Evolutionary conservation across 768 basidiomycete species (phyloP), one percentile per base, ranked within the genome.

Genomic region (Paxillus involutus): DNA sequence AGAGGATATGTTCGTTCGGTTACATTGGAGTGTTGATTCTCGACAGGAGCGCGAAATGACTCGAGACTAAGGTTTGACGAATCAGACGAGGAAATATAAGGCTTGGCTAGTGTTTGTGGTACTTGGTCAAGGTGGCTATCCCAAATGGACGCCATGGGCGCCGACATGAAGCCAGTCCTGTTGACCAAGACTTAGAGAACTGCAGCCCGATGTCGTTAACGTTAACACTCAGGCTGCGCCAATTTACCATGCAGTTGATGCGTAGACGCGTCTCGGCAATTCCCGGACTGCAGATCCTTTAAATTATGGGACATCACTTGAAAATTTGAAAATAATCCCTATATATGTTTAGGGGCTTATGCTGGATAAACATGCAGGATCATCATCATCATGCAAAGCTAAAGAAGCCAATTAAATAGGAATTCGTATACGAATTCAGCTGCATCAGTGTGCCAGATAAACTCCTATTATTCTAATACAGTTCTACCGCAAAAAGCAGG

Each of bases 81-180:
- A 50, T 44, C 13, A 35, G 52, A 17, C 0, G 55, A 52, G 19
- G 37, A 39, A 43, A 35, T 52, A 14, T 35, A 35, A 35, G 36
- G 29, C 35, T 49, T 24, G n/a, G 16, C n/a, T 33, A 13, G 47
- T 17, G 12, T 37, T 55, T 55, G 50, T 12, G 43, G 60, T 8
- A 47, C 39, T 26, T 52, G 51, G 53, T 54, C 44, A 44, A 48
- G 59, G 47, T 29, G 57, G 16, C 52, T 47, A 14, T 66, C 60
- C 65, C 60, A 63, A 29, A 43, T 50, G 4, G 63, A 52, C 19
- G 37, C 42, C 8, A 53, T 53, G 32, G 52, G 54, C 39, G 61
- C 47, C 7, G 52, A 39, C 65, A 67, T 67, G 36, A 7, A 3
- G 41, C 10, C 17, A 9, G 39, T 43, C 21, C 7, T 43, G 44